These are phyloP conservation scores for Globisporangium cystogenes DNA, from an alignment of 352 stramenopile genomes.

Conservation along the genomic window DNA sequence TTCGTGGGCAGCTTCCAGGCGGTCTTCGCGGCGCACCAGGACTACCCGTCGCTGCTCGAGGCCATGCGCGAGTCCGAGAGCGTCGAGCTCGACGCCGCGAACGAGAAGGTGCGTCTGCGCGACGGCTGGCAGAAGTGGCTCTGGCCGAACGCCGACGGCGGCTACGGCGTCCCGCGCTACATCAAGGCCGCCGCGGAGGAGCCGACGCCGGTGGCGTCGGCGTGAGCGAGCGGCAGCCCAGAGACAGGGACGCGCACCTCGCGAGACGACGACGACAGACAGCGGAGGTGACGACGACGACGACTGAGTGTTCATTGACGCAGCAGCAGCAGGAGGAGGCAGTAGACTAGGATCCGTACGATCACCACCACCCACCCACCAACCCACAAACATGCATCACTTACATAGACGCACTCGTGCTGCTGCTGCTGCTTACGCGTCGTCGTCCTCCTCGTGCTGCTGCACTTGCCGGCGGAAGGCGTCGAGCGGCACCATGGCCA, in stretches of 20 bases:
- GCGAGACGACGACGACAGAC: background rate
- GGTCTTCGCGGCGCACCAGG: conserved; percentile 80
- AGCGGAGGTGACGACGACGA: no score
- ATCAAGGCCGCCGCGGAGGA: conserved; percentile 62
- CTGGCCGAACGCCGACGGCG: conserved; percentile 83
- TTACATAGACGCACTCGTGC: conserved; percentile 4
- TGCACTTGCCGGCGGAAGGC: conserved; percentile 17
- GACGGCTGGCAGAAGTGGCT: conserved; percentile 87
- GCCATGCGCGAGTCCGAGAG: conserved; percentile 58
- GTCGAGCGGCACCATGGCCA: conserved; percentile 39
- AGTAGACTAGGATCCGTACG: conserved; percentile 2
- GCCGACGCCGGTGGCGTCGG: conserved; percentile 26
- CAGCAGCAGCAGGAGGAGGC: background rate
- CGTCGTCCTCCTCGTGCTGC: background rate
- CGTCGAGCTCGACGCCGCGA: conserved; percentile 80
- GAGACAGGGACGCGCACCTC: background rate
- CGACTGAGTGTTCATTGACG: background rate
- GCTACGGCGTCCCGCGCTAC: conserved; percentile 84
- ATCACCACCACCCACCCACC: background rate
- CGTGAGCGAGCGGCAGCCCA: background rate
- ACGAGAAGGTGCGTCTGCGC: conserved; percentile 88
- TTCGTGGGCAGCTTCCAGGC: conserved; percentile 89
- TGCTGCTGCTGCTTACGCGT: no score
- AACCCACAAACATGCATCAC: background rate
- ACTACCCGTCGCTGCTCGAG: conserved; percentile 76